A percentile compares a stretch with the other conserved stretches of the same genome.
These are phyloP conservation scores for Berberis thunbergii DNA, from an alignment of 164 flowering plant genomes.

Conservation along the genomic window DNA sequence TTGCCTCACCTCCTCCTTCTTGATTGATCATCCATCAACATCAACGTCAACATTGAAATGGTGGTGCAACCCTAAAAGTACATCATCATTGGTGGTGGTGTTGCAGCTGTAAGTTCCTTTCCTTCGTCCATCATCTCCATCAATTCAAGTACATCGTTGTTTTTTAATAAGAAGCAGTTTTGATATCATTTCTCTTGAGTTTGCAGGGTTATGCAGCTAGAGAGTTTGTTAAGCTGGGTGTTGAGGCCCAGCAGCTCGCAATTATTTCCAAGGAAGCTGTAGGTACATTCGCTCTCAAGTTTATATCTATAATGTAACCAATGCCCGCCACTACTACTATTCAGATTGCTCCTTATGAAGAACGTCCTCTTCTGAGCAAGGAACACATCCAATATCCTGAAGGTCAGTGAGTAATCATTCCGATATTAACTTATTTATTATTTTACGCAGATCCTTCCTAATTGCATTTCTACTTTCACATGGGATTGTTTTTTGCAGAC, in stretches of 20 bases:
- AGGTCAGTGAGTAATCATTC: conserved; percentile 30
- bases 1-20: no score
- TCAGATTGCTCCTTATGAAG: conserved; percentile 93
- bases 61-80: conserved; percentile 81
- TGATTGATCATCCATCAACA: no score
- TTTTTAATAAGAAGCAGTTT: background rate
- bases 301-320: background rate
- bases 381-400: conserved; percentile 82
- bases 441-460: no score
- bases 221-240: conserved; percentile 75
- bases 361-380: conserved; percentile 99
- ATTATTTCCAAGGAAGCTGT: conserved; percentile 94
- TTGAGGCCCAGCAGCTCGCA: conserved; percentile 77
- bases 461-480: no score
- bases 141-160: background rate
- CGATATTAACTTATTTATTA: no score
- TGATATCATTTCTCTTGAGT: background rate
- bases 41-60: conserved; percentile 28
- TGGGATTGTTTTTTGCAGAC: conserved; percentile 34
- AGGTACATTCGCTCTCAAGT: conserved; percentile 8
- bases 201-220: conserved; percentile 98
- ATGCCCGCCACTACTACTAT: conserved; percentile 1
- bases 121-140: background rate
- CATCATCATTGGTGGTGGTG: conserved; percentile 94
- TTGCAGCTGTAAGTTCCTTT: conserved; percentile 61